Conservation (phyloP, 257 asterid genomes). For the Salvia splendens region DNA sequence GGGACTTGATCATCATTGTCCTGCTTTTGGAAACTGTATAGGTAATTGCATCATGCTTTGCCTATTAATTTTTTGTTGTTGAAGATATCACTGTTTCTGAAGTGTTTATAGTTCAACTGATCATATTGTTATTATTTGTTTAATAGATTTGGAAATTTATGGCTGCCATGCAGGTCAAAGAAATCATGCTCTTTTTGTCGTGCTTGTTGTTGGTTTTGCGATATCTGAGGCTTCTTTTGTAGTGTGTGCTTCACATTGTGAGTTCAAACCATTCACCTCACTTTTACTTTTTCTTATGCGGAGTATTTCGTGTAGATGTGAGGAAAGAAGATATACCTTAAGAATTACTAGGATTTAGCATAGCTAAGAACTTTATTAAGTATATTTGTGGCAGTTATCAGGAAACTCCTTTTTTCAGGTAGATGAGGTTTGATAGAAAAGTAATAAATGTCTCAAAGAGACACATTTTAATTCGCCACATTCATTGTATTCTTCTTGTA, state of each 20-base stretch:
- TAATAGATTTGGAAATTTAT: slow-evolving; percentile 1
- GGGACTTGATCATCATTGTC: slow-evolving; percentile 67
- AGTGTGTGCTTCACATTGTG: slow-evolving; percentile 47
- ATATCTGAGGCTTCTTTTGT: slow-evolving; percentile 46
- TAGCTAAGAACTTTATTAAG: slow-evolving; percentile 2
- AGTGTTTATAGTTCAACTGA: not conserved
- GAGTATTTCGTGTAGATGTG: not conserved
- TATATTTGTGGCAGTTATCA: not conserved
- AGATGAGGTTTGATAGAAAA: not conserved
- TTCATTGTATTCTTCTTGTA: not conserved
- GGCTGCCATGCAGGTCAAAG: slow-evolving; percentile 47
- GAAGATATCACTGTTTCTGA: slow-evolving; percentile 15
- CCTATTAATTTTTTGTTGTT: slow-evolving; percentile 6
- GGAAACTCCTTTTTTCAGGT: not conserved
- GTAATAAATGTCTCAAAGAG: not conserved
- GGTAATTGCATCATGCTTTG: slow-evolving; percentile 36
- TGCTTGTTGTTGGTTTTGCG: slow-evolving; percentile 48
- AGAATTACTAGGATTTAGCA: slow-evolving; percentile 7
- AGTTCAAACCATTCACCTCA: slow-evolving; percentile 32
- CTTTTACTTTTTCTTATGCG: slow-evolving; percentile 10
- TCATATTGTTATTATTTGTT: slow-evolving; percentile 7
- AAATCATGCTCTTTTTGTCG: slow-evolving; percentile 46
- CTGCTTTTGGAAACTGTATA: slow-evolving; percentile 66
- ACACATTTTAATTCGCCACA: not conserved
- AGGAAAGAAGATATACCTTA: slow-evolving; percentile 13